phyloP scores from a whole-genome alignment of 1,284 basidiomycete species.

The Moesziomyces sp. region DNA sequence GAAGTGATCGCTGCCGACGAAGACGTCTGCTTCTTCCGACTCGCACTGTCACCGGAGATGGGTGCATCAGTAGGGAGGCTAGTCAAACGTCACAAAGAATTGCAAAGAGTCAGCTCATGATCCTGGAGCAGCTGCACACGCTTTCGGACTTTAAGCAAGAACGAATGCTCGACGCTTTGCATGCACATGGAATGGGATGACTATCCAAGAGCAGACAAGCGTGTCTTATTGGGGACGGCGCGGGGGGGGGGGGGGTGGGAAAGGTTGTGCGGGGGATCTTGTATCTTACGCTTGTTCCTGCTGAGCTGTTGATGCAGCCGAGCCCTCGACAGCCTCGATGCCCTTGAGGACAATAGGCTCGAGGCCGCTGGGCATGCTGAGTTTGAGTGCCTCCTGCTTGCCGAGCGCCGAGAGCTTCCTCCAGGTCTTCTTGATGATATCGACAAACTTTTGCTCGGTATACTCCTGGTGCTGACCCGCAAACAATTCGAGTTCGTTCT shows the following conservation, averaged over 20 bases:
- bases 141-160: not conserved
- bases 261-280: not conserved
- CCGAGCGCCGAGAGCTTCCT: constrained; percentile 56
- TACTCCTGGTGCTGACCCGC: constrained; percentile 55
- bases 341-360: constrained; percentile 38
- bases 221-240: not conserved
- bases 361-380: constrained; percentile 61
- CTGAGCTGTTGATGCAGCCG: constrained; percentile 3
- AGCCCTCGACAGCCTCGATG: constrained; percentile 43
- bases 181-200: constrained; percentile 33
- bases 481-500: constrained; percentile 58
- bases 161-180: constrained; percentile 6
- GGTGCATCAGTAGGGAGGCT: not conserved
- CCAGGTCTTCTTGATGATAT: constrained; percentile 65
- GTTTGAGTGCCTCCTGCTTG: constrained; percentile 56
- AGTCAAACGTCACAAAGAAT: too few relatives aligned
- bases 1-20: constrained; percentile 17
- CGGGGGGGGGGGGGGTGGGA: too few relatives aligned
- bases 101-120: not conserved
- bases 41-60: not conserved
- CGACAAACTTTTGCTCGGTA: constrained; percentile 57
- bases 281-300: constrained; percentile 39
- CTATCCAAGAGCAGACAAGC: constrained; percentile 6
- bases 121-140: not conserved
- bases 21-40: constrained; percentile 28